Base-by-base conservation (phyloP, 495 filamentous ascomycete species). In the Tuber borchii region DNA sequence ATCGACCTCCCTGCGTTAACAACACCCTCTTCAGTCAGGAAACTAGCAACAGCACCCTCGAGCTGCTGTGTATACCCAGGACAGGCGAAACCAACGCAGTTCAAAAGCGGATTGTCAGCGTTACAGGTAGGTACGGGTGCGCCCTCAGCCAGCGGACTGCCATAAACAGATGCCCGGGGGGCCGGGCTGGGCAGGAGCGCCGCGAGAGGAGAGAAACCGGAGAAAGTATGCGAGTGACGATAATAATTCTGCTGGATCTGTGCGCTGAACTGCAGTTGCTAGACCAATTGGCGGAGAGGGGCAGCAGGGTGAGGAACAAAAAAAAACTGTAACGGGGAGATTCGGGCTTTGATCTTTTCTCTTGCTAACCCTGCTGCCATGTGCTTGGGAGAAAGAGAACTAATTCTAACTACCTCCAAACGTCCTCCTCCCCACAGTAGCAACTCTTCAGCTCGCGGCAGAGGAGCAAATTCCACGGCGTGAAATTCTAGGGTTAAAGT, bases 21-120 rank as follows among this genome's bases (percentile, higher is more conserved):
- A 3, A 79, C n/a, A 74, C 85, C 79, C 79, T 71, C 79, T 72
- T 80, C 84, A 7, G 83, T 82, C 76, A 86, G 82, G 34, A 88
- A 88, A 12, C 85, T 84, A 16, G 85, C 82, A 43, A 86, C 85
- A 20, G 85, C 85, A 72, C 82, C 79, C 12, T 86, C 83, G 40
- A 90, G 85, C 79, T 89, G 87, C 22, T 83, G 83, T 44, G 87
- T 84, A 80, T 89, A 89, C 78, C 82, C 84, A 6, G 86, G 83
- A 84, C 89, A 89, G 71, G 85, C 87, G 74, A 87, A 90, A 43
- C 74, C 79, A 17, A 78, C 56, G 12, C 73, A 71, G 56, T 69
- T 56, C 42, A 81, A 48, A 68, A 81, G 78, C 26, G 73, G 76
- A 45, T 78, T 81, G 10, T 76, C 74, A 26, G 37, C 26, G 34